phyloP scores from a whole-genome alignment of 306 rosid species.

The Ziziphus jujuba region DNA sequence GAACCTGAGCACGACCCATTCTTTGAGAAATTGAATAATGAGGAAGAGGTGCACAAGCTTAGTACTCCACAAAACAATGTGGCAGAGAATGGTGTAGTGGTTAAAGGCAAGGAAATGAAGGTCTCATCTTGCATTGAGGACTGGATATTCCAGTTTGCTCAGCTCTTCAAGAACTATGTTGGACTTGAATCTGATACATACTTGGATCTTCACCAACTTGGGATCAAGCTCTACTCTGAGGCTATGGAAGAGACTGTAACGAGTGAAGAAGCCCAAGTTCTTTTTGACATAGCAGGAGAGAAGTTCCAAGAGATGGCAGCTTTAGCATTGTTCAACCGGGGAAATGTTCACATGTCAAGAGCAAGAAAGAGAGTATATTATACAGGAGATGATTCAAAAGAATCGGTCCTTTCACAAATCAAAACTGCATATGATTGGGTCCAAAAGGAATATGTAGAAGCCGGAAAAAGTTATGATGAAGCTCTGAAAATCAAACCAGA shows the following conservation, averaged over 20 bases:
- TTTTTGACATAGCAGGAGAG: slow-evolving; percentile 69
- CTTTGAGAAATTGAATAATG: slow-evolving; percentile 43
- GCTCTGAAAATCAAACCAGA: slow-evolving; percentile 66
- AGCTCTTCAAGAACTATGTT: slow-evolving; percentile 68
- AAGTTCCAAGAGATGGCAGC: slow-evolving; percentile 95
- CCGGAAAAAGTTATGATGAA: slow-evolving; percentile 79
- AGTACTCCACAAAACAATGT: slow-evolving; percentile 15
- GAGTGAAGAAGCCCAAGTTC: slow-evolving; percentile 80
- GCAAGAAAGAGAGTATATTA: slow-evolving; percentile 74
- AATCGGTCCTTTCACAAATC: slow-evolving; percentile 41
- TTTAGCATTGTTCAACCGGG: slow-evolving; percentile 92
- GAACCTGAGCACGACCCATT: slow-evolving; percentile 65
- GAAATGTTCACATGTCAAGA: slow-evolving; percentile 82
- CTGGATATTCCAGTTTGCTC: slow-evolving; percentile 82
- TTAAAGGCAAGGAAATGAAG: slow-evolving; percentile 44
- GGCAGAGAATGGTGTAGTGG: slow-evolving; percentile 39
- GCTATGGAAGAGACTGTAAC: slow-evolving; percentile 92
- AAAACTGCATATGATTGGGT: slow-evolving; percentile 68
- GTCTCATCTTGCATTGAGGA: slow-evolving; percentile 76
- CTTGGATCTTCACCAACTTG: slow-evolving; percentile 80
- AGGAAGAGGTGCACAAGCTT: slow-evolving; percentile 24
- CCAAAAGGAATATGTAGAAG: slow-evolving; percentile 54
- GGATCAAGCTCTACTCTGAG: slow-evolving; percentile 87
- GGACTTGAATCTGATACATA: slow-evolving; percentile 78
- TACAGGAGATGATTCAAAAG: slow-evolving; percentile 59